Percentiles rank a stretch among this genome's conserved stretches.
These are phyloP conservation scores for Nakataea oryzae DNA, from an alignment of 2,329 filamentous ascomycete species.

Conservation along the genomic window DNA sequence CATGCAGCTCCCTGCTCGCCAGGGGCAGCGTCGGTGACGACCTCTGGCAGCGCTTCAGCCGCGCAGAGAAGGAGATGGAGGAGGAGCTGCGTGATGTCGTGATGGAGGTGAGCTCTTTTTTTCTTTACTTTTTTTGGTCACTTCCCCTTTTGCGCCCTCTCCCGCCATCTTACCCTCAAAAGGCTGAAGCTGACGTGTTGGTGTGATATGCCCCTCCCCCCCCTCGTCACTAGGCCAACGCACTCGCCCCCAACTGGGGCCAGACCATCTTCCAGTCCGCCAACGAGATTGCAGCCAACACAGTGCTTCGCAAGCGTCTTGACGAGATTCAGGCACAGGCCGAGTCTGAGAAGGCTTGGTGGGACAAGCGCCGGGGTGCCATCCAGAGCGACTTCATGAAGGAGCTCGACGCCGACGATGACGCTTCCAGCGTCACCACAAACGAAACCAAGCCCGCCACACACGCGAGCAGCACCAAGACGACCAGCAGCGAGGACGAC, in stretches of 20 bases:
- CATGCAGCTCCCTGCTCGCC: constrained; percentile 72
- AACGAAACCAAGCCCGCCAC: constrained; percentile 39
- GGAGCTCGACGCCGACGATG: constrained; percentile 62
- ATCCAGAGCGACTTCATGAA: constrained; percentile 74
- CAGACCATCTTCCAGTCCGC: constrained; percentile 94
- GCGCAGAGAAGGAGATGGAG: constrained; percentile 96
- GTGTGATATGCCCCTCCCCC: neutral
- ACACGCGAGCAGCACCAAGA: constrained; percentile 32
- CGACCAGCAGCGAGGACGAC: constrained; percentile 55
- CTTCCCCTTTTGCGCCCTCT: neutral
- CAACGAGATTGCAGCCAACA: constrained; percentile 89
- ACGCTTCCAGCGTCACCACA: constrained; percentile 21
- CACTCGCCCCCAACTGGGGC: constrained; percentile 80
- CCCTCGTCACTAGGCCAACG: constrained; percentile 61
- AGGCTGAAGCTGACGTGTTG: neutral
- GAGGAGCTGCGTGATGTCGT: constrained; percentile 92
- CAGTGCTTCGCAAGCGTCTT: constrained; percentile 61
- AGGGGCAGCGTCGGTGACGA: constrained; percentile 92
- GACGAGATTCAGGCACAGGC: constrained; percentile 64
- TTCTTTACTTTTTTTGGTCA: neutral
- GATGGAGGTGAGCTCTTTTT: constrained; percentile 54
- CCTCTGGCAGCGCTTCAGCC: constrained; percentile 81
- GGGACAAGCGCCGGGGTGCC: constrained; percentile 69
- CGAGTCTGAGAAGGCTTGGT: constrained; percentile 75
- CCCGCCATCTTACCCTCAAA: neutral